These are phyloP conservation scores for Solanum piurae DNA, from an alignment of 257 asterid genomes.

Conservation along the genomic window DNA sequence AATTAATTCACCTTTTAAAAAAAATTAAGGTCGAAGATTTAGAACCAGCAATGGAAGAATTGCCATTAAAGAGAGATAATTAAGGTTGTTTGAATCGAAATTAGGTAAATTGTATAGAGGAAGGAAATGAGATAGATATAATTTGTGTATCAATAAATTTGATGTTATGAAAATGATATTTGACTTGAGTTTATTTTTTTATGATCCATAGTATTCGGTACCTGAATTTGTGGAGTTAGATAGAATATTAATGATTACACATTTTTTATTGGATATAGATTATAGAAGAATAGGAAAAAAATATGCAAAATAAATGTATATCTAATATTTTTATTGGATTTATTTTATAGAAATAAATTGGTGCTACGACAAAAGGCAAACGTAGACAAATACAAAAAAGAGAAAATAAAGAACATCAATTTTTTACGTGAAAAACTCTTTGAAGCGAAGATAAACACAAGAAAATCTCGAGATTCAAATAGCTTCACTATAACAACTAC, in stretches of 20 bases:
- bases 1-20: not conserved
- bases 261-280: not conserved
- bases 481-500: not conserved
- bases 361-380: not conserved
- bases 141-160: not conserved
- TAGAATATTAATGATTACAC: not conserved
- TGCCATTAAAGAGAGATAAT: conserved; percentile 7
- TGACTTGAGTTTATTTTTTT: not conserved
- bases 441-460: not conserved
- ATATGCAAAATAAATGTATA: not conserved
- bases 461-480: not conserved
- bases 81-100: not conserved
- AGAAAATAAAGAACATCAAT: not conserved
- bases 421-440: not conserved
- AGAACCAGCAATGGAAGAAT: conserved; percentile 25
- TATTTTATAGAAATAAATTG: not conserved
- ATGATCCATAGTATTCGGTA: not conserved
- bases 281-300: not conserved
- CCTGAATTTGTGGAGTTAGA: not conserved
- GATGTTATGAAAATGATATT: not conserved
- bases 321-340: not conserved
- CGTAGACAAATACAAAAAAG: not conserved
- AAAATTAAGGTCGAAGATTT: not conserved
- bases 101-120: not conserved
- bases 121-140: not conserved